These are phyloP conservation scores for Neophaeococcomyces aloes DNA, from an alignment of 2,329 filamentous ascomycete genomes.

Conservation along the genomic window DNA sequence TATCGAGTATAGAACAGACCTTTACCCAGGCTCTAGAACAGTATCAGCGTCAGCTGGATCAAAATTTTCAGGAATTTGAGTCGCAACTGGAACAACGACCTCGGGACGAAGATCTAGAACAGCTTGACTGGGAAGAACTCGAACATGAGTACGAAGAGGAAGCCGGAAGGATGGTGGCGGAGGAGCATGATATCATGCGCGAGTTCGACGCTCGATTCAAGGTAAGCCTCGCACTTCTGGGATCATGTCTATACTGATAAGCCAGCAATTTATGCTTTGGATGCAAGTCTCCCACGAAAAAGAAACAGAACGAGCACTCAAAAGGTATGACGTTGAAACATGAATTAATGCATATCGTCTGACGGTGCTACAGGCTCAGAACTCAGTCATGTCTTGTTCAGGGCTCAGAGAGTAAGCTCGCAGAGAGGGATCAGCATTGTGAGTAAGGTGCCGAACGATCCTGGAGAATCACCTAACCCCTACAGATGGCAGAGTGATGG, in stretches of 20 bases:
- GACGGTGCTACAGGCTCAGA: constrained; percentile 47
- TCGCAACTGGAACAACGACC: constrained; percentile 18
- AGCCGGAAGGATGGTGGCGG: constrained; percentile 50
- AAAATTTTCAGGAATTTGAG: constrained; percentile 17
- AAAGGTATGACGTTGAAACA: constrained; percentile 46
- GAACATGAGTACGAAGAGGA: constrained; percentile 57
- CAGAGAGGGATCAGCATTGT: constrained; percentile 73
- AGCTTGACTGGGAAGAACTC: constrained; percentile 71
- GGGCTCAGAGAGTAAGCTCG: constrained; percentile 59
- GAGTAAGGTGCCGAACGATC: constrained; percentile 28
- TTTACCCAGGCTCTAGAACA: constrained; percentile 16
- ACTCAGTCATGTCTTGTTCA: constrained; percentile 70
- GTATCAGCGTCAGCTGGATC: constrained; percentile 14
- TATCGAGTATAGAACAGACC: too few species aligned
- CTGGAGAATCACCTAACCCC: not conserved
- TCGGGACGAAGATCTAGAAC: constrained; percentile 41
- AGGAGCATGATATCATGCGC: constrained; percentile 55
- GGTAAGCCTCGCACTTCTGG: constrained; percentile 30
- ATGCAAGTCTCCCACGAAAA: constrained; percentile 59
- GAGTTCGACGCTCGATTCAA: constrained; percentile 60
- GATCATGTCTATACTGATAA: constrained; percentile 9
- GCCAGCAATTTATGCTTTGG: constrained; percentile 70
- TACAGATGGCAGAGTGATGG: constrained; percentile 35
- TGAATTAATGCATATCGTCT: not conserved
- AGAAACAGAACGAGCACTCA: constrained; percentile 66